A percentile compares a stretch with the other conserved stretches of the same genome.
phyloP scores from a whole-genome alignment of 1,284 basidiomycete genomes.

The Phylloboletellus chloephorus region DNA sequence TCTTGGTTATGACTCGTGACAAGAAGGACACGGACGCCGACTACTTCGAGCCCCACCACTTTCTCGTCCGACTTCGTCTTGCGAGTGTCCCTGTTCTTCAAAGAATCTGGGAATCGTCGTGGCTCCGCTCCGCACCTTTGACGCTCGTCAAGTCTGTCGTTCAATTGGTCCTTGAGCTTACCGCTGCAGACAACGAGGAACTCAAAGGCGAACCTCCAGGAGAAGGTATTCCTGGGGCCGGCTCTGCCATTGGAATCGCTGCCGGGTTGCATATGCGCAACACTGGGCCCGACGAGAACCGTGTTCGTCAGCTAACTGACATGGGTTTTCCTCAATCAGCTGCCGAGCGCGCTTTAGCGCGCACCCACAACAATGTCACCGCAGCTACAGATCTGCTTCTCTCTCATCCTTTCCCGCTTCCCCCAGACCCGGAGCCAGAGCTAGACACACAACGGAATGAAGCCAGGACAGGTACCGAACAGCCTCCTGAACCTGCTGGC shows the following conservation, averaged over 20 bases:
- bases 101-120: conserved; percentile 78
- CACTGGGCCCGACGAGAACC: conserved; percentile 65
- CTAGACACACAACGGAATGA: conserved; percentile 36
- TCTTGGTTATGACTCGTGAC: conserved; percentile 66
- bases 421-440: conserved; percentile 49
- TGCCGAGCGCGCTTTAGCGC: conserved; percentile 76
- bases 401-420: conserved; percentile 74
- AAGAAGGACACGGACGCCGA: conserved; percentile 70
- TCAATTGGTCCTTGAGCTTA: conserved; percentile 75
- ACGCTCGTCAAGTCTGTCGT: conserved; percentile 72
- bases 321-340: conserved; percentile 95
- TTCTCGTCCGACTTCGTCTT: conserved; percentile 78
- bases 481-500: conserved; percentile 24
- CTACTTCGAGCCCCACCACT: conserved; percentile 82
- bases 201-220: conserved; percentile 37
- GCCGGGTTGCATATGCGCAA: conserved; percentile 39
- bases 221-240: conserved; percentile 24
- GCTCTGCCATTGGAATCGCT: conserved; percentile 29
- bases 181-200: conserved; percentile 80
- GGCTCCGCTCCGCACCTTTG: conserved; percentile 74
- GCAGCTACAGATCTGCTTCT: conserved; percentile 89
- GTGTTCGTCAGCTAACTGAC: conserved; percentile 81
- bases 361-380: conserved; percentile 85
- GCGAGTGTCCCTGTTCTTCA: conserved; percentile 64
- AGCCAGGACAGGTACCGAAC: conserved; percentile 26